phyloP scores from a whole-genome alignment of 2,329 filamentous ascomycete species.

The Colletotrichum gloeosporioides region DNA sequence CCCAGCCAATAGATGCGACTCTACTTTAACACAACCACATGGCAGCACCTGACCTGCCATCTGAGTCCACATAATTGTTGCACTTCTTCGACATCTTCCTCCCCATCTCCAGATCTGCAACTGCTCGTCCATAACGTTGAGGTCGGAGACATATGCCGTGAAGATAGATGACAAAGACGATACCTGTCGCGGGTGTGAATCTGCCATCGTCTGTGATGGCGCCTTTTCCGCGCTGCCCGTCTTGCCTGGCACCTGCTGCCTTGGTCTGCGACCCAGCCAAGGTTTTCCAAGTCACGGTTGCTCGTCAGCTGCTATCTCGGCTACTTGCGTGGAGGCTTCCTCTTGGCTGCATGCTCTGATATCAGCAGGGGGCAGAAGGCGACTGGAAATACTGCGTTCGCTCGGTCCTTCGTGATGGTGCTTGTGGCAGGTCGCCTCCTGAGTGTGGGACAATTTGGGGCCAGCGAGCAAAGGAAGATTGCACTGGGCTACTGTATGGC shows the following conservation, averaged over 20 bases:
- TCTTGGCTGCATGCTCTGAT: not conserved
- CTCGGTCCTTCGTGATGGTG: not conserved
- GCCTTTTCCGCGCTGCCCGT: too few species aligned
- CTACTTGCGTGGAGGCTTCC: too few species aligned
- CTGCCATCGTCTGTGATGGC: too few species aligned
- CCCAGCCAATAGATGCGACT: not conserved
- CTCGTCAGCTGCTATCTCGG: too few species aligned
- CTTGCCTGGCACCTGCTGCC: too few species aligned
- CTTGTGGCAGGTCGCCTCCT: not conserved
- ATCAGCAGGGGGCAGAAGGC: not conserved
- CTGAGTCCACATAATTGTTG: not conserved
- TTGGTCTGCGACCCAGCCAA: too few species aligned
- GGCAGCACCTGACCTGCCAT: not conserved
- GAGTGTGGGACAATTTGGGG: not conserved
- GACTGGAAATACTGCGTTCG: not conserved
- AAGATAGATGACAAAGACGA: not conserved
- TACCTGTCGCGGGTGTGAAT: not conserved
- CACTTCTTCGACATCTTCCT: not conserved
- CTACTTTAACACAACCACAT: not conserved
- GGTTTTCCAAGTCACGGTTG: too few species aligned
- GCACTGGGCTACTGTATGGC: not conserved
- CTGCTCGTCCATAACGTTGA: not conserved
- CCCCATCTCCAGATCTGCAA: not conserved
- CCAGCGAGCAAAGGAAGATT: not conserved
- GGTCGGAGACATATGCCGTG: not conserved